These are phyloP conservation scores for Hymenoscyphus fructigenus DNA, from an alignment of 2,329 filamentous ascomycete species.

Conservation along the genomic window DNA sequence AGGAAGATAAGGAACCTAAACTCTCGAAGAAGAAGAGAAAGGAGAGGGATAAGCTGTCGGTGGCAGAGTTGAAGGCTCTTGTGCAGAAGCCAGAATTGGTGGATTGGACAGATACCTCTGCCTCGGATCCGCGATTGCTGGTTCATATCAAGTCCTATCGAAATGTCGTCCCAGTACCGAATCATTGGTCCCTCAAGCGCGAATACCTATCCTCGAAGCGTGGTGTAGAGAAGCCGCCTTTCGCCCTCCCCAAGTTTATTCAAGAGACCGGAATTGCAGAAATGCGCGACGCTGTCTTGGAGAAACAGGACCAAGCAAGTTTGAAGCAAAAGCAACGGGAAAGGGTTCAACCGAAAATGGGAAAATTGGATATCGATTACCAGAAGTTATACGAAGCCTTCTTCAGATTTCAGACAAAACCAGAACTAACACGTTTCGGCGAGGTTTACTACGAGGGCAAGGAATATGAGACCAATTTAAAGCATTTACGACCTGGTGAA, in stretches of 20 bases:
- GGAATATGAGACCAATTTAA: conserved; percentile 92
- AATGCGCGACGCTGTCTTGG: conserved; percentile 94
- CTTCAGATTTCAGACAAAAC: conserved; percentile 97
- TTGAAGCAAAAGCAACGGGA: conserved; percentile 96
- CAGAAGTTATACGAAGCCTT: conserved; percentile 98
- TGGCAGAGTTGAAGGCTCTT: conserved; percentile 91
- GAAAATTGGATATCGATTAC: conserved; percentile 96
- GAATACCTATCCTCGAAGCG: conserved; percentile 97
- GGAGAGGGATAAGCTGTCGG: conserved; percentile 84
- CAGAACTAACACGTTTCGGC: conserved; percentile 87
- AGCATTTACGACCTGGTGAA: conserved; percentile 86
- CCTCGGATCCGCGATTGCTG: conserved; percentile 81
- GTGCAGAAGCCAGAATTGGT: conserved; percentile 91
- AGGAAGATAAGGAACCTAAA: conserved; percentile 61
- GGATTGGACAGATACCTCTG: conserved; percentile 95
- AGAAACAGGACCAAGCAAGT: conserved; percentile 89
- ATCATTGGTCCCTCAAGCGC: conserved; percentile 93
- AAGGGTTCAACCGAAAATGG: conserved; percentile 92
- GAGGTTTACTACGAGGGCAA: conserved; percentile 99
- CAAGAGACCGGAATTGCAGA: conserved; percentile 96
- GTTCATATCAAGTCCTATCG: conserved; percentile 94
- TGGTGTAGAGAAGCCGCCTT: conserved; percentile 93
- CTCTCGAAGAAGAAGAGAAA: conserved; percentile 96
- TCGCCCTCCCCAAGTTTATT: conserved; percentile 92
- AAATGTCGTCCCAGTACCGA: conserved; percentile 92